Base-by-base conservation (phyloP, 2,329 filamentous ascomycete genomes). In the Sporothrix brunneoviolacea region DNA sequence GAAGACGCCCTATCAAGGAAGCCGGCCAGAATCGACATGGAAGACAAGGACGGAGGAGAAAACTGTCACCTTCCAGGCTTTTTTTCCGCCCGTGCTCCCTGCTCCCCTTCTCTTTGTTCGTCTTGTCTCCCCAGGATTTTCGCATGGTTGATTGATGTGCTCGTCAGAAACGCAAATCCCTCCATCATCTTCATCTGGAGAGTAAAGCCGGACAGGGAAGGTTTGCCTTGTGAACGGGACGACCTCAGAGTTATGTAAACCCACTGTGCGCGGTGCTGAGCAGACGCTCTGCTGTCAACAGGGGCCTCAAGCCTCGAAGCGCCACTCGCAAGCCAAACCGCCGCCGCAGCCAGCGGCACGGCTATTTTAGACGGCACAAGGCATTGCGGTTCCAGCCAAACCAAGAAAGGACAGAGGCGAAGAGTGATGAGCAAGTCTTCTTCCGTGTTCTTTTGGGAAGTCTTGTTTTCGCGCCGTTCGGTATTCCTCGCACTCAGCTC, bases 161-260 rank as follows among this genome's bases (percentile, higher is more conserved):
- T 40, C 32, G 47, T 33, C 43, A 46, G 53, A 57, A 53, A 53
- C 36, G 51, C 49, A 50, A 35, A 53, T 52, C 42, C 52, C 49
- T 54, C 33, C 54, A 55, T 57, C 53, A 51, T 54, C 40, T 57
- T 57, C 57, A 61, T 61, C 58, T 59, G 50, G 53, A 57, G 42
- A 60, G 50, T 61, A 59, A 62, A 64, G 58, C 60, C 61, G 59
- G 58, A 56, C 58, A 43, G 12, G 15, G 28, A 10, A 10, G 24
- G 5, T 9, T 18, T 19, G 36, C 8, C 36, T 39, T 13, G 36
- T 13, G 21, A 19, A 21, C 36, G n/a, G 33, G 8, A 36, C 6
- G 28, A 13, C 7, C 13, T 55, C 28, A 7, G 8, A 8, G 28
- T 7, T 30, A 59, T 58, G 54, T 50, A 52, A 49, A 51, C 56